These are phyloP conservation scores for Lentinus tigrinus DNA, from an alignment of 768 basidiomycete species.

Conservation along the genomic window DNA sequence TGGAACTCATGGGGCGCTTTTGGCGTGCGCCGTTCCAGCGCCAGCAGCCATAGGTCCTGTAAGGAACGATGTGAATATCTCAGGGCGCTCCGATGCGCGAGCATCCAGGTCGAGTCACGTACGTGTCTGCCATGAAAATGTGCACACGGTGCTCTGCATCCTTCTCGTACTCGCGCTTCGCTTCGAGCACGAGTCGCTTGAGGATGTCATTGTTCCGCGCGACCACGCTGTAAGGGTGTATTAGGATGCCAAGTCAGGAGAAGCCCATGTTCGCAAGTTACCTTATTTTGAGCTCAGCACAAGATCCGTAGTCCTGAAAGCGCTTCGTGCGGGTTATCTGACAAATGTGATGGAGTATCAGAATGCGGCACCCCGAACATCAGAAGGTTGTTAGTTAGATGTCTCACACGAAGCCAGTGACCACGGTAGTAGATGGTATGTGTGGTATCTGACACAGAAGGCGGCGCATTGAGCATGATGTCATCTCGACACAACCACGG, in stretches of 20 bases:
- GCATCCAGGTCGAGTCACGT: conserved; percentile 33
- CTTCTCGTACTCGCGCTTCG: conserved; percentile 87
- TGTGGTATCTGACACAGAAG: conserved; percentile 59
- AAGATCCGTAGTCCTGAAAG: conserved; percentile 73
- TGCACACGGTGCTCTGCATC: conserved; percentile 89
- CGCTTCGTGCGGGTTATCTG: conserved; percentile 82
- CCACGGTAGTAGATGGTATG: conserved; percentile 90
- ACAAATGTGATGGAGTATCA: conserved; percentile 13
- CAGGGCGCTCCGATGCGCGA: background rate
- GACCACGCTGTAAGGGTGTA: conserved; percentile 54
- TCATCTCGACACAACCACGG: conserved; percentile 12
- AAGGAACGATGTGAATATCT: background rate
- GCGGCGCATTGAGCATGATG: conserved; percentile 11
- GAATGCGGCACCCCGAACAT: conserved; percentile 4
- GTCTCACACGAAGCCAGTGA: conserved; percentile 78
- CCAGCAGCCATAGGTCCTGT: conserved; percentile 74
- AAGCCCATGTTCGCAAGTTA: conserved; percentile 28
- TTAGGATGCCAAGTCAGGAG: conserved; percentile 13
- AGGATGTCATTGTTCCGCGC: conserved; percentile 86
- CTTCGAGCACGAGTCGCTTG: conserved; percentile 83
- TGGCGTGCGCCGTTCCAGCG: conserved; percentile 87
- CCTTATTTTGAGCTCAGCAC: conserved; percentile 79
- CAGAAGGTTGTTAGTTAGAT: conserved; percentile 9
- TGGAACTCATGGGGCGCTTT: conserved; percentile 90
- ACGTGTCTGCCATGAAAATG: conserved; percentile 88